Conservation (phyloP, 2,329 filamentous ascomycete species). For the Clarireedia hainanense region DNA sequence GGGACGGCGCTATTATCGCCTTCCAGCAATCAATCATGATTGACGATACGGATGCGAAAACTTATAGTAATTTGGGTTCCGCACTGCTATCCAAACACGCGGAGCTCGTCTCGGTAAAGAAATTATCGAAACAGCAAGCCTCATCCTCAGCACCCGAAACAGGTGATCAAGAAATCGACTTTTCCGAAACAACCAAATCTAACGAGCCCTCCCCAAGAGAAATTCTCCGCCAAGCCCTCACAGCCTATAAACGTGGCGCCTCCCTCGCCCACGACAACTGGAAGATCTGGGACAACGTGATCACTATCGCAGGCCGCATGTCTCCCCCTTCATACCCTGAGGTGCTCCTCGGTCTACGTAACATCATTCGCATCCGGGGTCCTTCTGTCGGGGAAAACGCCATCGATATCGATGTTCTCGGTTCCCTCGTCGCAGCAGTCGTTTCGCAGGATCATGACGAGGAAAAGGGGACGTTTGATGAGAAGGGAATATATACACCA, state of each 20-base stretch:
- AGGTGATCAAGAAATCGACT: slow-evolving; percentile 1
- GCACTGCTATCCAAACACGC: slow-evolving; percentile 66
- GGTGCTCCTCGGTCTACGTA: slow-evolving; percentile 65
- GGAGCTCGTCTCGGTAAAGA: slow-evolving; percentile 36
- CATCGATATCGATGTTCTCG: slow-evolving; percentile 66
- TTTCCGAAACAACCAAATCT: slow-evolving; percentile 19
- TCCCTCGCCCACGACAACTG: slow-evolving; percentile 76
- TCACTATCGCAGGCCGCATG: slow-evolving; percentile 76
- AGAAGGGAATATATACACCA: slow-evolving; percentile 33
- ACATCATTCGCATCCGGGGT: slow-evolving; percentile 67
- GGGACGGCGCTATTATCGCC: slow-evolving; percentile 70
- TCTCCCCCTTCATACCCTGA: slow-evolving; percentile 68
- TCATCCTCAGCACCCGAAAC: slow-evolving; percentile 1
- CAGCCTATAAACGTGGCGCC: slow-evolving; percentile 81
- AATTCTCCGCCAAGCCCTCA: slow-evolving; percentile 65
- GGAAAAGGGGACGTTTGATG: slow-evolving; percentile 4
- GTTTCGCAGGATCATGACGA: slow-evolving; percentile 39
- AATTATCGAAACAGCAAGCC: slow-evolving; percentile 29
- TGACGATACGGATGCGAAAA: slow-evolving; percentile 83
- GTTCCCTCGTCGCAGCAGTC: slow-evolving; percentile 63
- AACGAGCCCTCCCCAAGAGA: slow-evolving; percentile 26
- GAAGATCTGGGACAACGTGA: slow-evolving; percentile 94
- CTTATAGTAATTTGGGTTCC: slow-evolving; percentile 90
- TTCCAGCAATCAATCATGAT: slow-evolving; percentile 77
- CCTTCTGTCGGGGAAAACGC: slow-evolving; percentile 62